phyloP scores from a whole-genome alignment of 1,284 basidiomycete genomes.

The Irpex sp. region DNA sequence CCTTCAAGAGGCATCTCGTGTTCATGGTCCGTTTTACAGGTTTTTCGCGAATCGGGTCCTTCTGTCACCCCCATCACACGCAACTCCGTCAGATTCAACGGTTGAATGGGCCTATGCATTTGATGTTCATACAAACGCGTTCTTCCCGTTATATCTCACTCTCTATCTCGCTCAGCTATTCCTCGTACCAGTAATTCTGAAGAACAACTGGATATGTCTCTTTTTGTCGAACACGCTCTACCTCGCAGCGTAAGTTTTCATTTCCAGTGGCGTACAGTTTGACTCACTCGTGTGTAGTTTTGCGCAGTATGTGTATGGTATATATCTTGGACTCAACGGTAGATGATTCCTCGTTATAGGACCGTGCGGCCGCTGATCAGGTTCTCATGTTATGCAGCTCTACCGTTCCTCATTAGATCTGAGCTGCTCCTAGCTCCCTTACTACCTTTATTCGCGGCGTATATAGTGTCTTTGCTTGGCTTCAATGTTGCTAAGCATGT shows the following conservation, averaged over 20 bases:
- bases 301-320: conserved; percentile 86
- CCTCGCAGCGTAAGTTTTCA: conserved; percentile 64
- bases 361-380: background rate
- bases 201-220: conserved; percentile 87
- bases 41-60: conserved; percentile 70
- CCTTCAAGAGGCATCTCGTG: background rate
- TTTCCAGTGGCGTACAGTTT: background rate
- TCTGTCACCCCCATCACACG: conserved; percentile 71
- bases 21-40: conserved; percentile 35
- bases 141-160: conserved; percentile 89
- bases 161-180: conserved; percentile 85
- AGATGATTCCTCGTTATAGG: conserved; percentile 11
- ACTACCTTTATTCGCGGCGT: conserved; percentile 79
- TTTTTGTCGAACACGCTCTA: conserved; percentile 94
- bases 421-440: conserved; percentile 86
- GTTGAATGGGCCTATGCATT: conserved; percentile 94
- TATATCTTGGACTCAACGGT: conserved; percentile 88
- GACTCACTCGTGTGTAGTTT: conserved; percentile 41
- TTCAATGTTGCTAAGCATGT: conserved; percentile 85
- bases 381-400: conserved; percentile 41
- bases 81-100: conserved; percentile 63
- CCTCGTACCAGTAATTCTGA: conserved; percentile 76
- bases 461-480: conserved; percentile 82
- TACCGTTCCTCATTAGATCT: conserved; percentile 88
- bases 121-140: conserved; percentile 92